Base-by-base conservation (phyloP, 257 asterid genomes). In the Catharanthus roseus region DNA sequence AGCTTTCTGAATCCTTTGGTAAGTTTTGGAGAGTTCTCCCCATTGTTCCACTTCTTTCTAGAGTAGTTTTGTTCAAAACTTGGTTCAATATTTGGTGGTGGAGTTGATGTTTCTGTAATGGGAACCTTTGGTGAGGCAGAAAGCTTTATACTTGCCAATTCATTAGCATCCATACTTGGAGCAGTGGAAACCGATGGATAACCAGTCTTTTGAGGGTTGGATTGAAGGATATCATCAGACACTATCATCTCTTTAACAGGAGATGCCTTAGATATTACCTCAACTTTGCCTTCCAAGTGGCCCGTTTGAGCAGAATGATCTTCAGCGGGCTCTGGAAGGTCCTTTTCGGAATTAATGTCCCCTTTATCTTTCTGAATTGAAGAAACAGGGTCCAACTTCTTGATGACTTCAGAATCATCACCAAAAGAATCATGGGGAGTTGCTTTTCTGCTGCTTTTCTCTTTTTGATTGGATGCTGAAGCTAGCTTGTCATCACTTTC, bases 1-100 rank as follows among this genome's bases (percentile, higher is more conserved):
- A 90, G 90, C 73, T 81, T 85, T 74, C 96, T 77, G 81, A 90
- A 80, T 75, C 96, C 96, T 77, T 86, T 88, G 6, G 93, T 75
- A 68, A 80, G 70, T 78, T 81, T 88, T 18, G 90, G 85, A 50
- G 89, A 80, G 81, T 64, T 78, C 81, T 86, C 95, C 23, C 85
- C 87, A 3, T 73, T 78, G 65, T 66, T 82, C 96, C 96, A 90
- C 83, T 90, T 90, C 83, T 84, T 88, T 70, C 95, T 76, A 19
- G 85, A 69, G 65, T 82, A 82, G 45, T 15, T 70, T 28, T 23
- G 54, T 55, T 86, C 92, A 6, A 74, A 70, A 71, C 64, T 82
- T 58, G 75, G 53, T 80, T 87, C 90, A 10, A 54, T 38, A 10
- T 72, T 47, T 44, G 72, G 78, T 5, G 90, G 87, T n/a, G 92